Percentiles rank a stretch among this genome's conserved stretches.
Evolutionary conservation across 306 rosid genomes (phyloP).

Genomic region (Leucaena leucocephala): DNA sequence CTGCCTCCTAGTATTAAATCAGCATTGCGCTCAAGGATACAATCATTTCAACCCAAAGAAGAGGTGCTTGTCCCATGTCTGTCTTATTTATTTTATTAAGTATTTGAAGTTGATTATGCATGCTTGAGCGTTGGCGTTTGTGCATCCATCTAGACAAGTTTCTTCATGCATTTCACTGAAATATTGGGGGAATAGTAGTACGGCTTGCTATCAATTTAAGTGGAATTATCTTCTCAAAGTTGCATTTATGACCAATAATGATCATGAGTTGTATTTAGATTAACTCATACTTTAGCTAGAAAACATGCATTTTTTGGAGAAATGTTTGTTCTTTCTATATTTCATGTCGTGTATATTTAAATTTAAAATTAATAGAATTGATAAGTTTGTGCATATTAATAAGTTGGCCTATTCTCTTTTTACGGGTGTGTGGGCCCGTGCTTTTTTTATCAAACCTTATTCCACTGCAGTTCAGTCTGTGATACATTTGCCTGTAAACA

Average conservation of each 20-base stretch:
- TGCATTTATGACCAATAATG: constrained; percentile 21
- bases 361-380: not conserved
- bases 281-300: not conserved
- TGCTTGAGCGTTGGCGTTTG: constrained; percentile 10
- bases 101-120: constrained; percentile 14
- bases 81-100: not conserved
- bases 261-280: not conserved
- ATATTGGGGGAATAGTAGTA: not conserved
- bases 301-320: not conserved
- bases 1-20: constrained; percentile 88
- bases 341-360: not conserved
- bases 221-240: constrained; percentile 15
- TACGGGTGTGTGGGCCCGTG: not conserved
- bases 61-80: constrained; percentile 58
- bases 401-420: constrained; percentile 5
- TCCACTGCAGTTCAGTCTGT: constrained; percentile 27
- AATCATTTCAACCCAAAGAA: constrained; percentile 84
- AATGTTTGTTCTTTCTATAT: not conserved
- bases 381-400: constrained; percentile 3
- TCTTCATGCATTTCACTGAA: not conserved
- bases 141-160: not conserved
- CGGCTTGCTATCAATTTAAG: not conserved
- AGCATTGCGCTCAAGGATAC: constrained; percentile 77
- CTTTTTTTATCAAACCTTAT: constrained; percentile 27
- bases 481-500: constrained; percentile 18